Conservation (phyloP, 495 filamentous ascomycete species). For the Friedmanniomyces endolithicus region DNA sequence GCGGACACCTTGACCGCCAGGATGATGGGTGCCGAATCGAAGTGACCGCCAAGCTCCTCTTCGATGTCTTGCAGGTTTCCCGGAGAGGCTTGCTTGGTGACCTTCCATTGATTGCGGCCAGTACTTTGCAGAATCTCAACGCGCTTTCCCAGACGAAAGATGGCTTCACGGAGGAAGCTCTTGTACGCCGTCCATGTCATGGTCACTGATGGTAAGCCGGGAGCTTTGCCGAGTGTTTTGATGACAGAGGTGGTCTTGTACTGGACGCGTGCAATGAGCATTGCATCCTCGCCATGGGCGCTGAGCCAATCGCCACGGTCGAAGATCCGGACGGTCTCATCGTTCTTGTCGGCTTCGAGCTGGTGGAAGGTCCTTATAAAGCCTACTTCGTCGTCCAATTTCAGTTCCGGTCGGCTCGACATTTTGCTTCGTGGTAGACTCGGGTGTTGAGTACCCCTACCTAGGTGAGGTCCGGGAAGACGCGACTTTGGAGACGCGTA, state of each 20-base stretch:
- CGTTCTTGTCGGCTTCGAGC: slow-evolving; percentile 48
- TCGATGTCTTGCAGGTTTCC: slow-evolving; percentile 96
- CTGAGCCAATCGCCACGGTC: slow-evolving; percentile 93
- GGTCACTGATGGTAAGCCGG: slow-evolving; percentile 80
- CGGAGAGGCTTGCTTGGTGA: slow-evolving; percentile 70
- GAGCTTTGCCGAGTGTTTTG: slow-evolving; percentile 71
- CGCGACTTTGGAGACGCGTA: neutral
- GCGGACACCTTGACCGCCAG: slow-evolving; percentile 84
- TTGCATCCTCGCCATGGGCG: slow-evolving; percentile 81
- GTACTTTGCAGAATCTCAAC: slow-evolving; percentile 77
- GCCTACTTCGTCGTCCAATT: slow-evolving; percentile 90
- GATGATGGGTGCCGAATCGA: slow-evolving; percentile 85
- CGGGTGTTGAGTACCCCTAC: neutral
- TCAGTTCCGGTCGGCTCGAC: slow-evolving; percentile 61
- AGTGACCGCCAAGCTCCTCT: slow-evolving; percentile 79
- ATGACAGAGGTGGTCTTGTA: slow-evolving; percentile 97
- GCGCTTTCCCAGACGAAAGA: slow-evolving; percentile 80
- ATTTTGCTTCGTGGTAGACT: neutral
- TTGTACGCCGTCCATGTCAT: slow-evolving; percentile 88
- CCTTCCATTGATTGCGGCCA: slow-evolving; percentile 78
- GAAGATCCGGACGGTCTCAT: slow-evolving; percentile 76
- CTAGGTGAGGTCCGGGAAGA: neutral
- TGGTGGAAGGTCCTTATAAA: slow-evolving; percentile 92
- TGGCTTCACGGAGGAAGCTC: slow-evolving; percentile 86
- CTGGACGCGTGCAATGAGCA: slow-evolving; percentile 84